phyloP scores from a whole-genome alignment of 768 basidiomycete genomes.

The Boletus tylopilopsis region DNA sequence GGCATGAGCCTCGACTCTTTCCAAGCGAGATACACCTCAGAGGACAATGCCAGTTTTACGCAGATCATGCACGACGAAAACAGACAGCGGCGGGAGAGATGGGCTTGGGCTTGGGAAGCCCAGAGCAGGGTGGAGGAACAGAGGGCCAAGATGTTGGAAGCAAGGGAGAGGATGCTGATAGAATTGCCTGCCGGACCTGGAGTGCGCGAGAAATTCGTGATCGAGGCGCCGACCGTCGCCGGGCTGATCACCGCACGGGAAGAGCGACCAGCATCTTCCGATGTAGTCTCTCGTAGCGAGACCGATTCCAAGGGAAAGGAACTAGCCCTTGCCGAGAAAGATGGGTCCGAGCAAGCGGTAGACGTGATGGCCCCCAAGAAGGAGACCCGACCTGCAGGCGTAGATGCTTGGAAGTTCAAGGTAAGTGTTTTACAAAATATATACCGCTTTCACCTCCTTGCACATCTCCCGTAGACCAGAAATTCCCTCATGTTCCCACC shows the following conservation, averaged over 20 bases:
- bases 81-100: slow-evolving; percentile 69
- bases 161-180: slow-evolving; percentile 66
- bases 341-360: slow-evolving; percentile 29
- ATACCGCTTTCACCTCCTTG: neutral
- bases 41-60: slow-evolving; percentile 97
- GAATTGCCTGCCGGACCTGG: slow-evolving; percentile 61
- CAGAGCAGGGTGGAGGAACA: slow-evolving; percentile 75
- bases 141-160: slow-evolving; percentile 61
- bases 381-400: slow-evolving; percentile 66
- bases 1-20: slow-evolving; percentile 77
- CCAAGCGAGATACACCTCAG: slow-evolving; percentile 90
- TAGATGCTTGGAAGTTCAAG: slow-evolving; percentile 84
- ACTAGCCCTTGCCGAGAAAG: slow-evolving; percentile 21
- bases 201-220: slow-evolving; percentile 62
- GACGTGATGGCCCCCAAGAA: slow-evolving; percentile 83
- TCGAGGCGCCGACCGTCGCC: slow-evolving; percentile 54
- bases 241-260: slow-evolving; percentile 47
- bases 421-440: slow-evolving; percentile 31
- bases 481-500: slow-evolving; percentile 96
- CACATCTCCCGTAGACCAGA: slow-evolving; percentile 54
- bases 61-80: slow-evolving; percentile 92
- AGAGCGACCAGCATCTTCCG: slow-evolving; percentile 6
- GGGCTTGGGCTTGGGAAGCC: slow-evolving; percentile 94
- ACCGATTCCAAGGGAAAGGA: slow-evolving; percentile 25
- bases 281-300: slow-evolving; percentile 21